Evolutionary conservation across 2,329 filamentous ascomycete species (phyloP).

Genomic region (Cladosporium austrohemisphaericum): DNA sequence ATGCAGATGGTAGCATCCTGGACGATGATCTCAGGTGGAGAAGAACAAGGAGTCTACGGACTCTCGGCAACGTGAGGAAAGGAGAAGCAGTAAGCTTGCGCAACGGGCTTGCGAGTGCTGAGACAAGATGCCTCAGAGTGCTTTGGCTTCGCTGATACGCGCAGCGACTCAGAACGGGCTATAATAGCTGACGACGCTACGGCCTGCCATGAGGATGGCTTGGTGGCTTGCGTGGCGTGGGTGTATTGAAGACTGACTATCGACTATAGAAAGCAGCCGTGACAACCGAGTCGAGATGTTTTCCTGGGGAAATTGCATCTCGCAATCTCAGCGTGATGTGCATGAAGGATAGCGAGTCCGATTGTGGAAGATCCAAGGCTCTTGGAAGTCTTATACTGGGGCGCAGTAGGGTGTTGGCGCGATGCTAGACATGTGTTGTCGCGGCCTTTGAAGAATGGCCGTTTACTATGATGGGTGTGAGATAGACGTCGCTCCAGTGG

Average conservation of each 20-base stretch:
- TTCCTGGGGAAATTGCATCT: neutral
- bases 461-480: no score
- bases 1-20: no score
- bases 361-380: no score
- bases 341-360: neutral
- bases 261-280: neutral
- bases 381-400: neutral
- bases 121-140: neutral
- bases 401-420: neutral
- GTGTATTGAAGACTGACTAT: slow-evolving; percentile 3
- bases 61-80: no score
- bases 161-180: neutral
- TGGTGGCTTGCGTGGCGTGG: slow-evolving; percentile 4
- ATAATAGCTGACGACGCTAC: slow-evolving; percentile 7
- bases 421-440: neutral
- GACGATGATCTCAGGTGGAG: no score
- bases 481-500: no score
- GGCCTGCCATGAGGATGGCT: neutral
- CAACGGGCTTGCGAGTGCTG: neutral
- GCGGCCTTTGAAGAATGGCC: neutral
- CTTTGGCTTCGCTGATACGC: neutral
- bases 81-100: neutral
- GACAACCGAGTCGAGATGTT: neutral
- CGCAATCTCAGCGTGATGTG: neutral
- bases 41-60: no score